Percentiles rank a stretch among this genome's conserved stretches.
phyloP scores from a whole-genome alignment of 2,329 filamentous ascomycete genomes.

The Diplodia scrobiculata region DNA sequence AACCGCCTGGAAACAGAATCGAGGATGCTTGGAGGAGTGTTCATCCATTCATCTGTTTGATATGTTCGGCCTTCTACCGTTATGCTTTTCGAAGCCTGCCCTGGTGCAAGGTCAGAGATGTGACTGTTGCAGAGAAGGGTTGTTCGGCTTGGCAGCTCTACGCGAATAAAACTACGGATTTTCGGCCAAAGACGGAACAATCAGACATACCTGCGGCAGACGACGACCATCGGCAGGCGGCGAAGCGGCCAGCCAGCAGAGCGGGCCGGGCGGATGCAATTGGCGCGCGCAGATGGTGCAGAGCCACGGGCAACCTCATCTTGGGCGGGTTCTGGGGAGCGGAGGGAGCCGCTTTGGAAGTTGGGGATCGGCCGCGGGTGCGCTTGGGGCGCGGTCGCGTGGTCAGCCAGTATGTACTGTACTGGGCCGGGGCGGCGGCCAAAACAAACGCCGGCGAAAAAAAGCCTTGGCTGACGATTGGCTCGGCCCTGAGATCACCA shows the following conservation, averaged over 20 bases:
- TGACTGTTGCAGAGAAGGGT: background rate
- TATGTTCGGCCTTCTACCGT: slow-evolving; percentile 67
- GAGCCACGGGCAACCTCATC: slow-evolving; percentile 25
- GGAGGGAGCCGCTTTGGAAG: slow-evolving; percentile 15
- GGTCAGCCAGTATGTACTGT: background rate
- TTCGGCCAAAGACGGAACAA: background rate
- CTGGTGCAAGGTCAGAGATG: background rate
- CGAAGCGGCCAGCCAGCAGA: background rate
- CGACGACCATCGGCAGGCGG: slow-evolving; percentile 15
- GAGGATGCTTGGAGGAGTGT: slow-evolving; percentile 75
- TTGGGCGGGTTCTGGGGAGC: slow-evolving; percentile 1
- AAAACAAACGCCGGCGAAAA: slow-evolving; percentile 20
- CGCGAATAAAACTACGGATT: background rate
- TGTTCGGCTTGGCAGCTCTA: too few relatives aligned
- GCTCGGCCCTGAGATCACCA: background rate
- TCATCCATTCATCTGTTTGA: slow-evolving; percentile 78
- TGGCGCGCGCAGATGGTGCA: slow-evolving; percentile 10
- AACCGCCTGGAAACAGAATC: slow-evolving; percentile 72
- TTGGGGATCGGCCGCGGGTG: slow-evolving; percentile 12
- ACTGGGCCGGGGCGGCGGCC: slow-evolving; percentile 9
- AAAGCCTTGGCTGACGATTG: slow-evolving; percentile 29
- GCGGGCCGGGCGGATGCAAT: slow-evolving; percentile 5
- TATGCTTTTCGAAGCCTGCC: slow-evolving; percentile 44
- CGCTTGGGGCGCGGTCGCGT: background rate
- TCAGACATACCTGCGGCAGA: slow-evolving; percentile 12